phyloP scores from a whole-genome alignment of 805 yeast species.

The Metschnikowia gruessii region DNA sequence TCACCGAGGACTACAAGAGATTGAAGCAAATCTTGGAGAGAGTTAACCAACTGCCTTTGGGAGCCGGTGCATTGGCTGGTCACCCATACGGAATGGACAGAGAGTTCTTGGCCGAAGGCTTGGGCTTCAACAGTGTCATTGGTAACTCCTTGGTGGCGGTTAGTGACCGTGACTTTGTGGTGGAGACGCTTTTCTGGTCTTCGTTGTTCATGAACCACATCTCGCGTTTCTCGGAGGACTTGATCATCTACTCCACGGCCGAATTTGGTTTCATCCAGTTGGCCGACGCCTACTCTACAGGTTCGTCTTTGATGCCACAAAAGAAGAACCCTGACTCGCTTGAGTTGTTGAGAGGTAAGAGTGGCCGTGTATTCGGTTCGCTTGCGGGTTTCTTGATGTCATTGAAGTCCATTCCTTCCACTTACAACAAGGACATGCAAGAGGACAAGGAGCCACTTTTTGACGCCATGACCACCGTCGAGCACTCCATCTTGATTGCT shows the following conservation, averaged over 20 bases:
- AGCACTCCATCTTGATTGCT: conserved; percentile 90
- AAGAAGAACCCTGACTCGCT: conserved; percentile 97
- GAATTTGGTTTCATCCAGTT: conserved; percentile 93
- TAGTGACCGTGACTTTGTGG: conserved; percentile 95
- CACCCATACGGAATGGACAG: conserved; percentile 99
- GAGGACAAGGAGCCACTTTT: conserved; percentile 99
- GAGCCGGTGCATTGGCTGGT: conserved; percentile 98
- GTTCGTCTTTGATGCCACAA: conserved; percentile 98
- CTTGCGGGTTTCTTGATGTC: conserved; percentile 96
- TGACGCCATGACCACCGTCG: conserved; percentile 85
- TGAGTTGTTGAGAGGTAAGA: conserved; percentile 92
- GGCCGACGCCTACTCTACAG: conserved; percentile 98
- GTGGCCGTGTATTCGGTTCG: conserved; percentile 96
- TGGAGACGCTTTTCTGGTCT: conserved; percentile 94
- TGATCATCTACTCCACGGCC: conserved; percentile 93
- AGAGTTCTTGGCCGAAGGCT: conserved; percentile 74
- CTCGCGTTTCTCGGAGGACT: conserved; percentile 91
- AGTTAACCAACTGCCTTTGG: conserved; percentile 86
- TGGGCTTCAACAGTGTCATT: conserved; percentile 82
- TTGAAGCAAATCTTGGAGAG: conserved; percentile 76
- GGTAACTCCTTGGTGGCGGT: conserved; percentile 98
- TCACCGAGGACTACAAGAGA: conserved; percentile 86
- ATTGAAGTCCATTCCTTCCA: conserved; percentile 93
- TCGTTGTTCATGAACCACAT: conserved; percentile 93
- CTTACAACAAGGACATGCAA: conserved; percentile 97